Percentiles rank a stretch among this genome's conserved stretches.
Evolutionary conservation across 352 stramenopile genomes (phyloP).

Genomic region (Phytophthora ramorum): DNA sequence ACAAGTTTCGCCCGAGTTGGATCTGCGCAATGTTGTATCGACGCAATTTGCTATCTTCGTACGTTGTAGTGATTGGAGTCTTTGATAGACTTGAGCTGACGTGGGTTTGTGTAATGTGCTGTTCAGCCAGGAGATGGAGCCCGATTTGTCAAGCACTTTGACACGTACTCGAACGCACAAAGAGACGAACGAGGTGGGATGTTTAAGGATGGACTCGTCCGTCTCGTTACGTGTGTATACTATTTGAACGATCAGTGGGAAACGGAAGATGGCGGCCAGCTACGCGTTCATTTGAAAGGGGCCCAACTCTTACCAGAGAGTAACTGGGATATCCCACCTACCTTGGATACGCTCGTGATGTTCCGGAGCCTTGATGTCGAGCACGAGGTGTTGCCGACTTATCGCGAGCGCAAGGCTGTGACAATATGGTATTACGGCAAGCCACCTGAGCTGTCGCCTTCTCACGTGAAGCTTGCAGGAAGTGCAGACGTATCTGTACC

Average conservation of each 20-base stretch:
- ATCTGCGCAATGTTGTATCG: constrained; percentile 73
- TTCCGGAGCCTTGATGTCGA: constrained; percentile 93
- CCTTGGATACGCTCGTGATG: constrained; percentile 89
- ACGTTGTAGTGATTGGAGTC: constrained; percentile 20
- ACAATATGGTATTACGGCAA: constrained; percentile 95
- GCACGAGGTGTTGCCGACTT: constrained; percentile 90
- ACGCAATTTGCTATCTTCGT: constrained; percentile 84
- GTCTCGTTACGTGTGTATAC: constrained; percentile 85
- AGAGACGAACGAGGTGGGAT: constrained; percentile 22
- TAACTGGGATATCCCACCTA: constrained; percentile 80
- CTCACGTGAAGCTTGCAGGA: not conserved
- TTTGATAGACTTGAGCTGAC: constrained; percentile 7
- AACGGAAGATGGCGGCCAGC: constrained; percentile 57
- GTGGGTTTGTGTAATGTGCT: not conserved
- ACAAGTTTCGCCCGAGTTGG: constrained; percentile 52
- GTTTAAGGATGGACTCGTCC: constrained; percentile 40
- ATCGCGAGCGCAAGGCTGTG: constrained; percentile 88
- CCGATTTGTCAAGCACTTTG: constrained; percentile 74
- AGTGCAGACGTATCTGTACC: constrained; percentile 5
- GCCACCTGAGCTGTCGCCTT: constrained; percentile 2
- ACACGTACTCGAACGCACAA: constrained; percentile 63
- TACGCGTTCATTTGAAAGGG: constrained; percentile 68
- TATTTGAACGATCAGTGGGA: constrained; percentile 88
- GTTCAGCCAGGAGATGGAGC: constrained; percentile 66
- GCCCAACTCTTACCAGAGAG: constrained; percentile 14